Percentiles rank a stretch among this genome's conserved stretches.
Conservation (phyloP, 768 basidiomycete genomes). For the Suillus paluster region DNA sequence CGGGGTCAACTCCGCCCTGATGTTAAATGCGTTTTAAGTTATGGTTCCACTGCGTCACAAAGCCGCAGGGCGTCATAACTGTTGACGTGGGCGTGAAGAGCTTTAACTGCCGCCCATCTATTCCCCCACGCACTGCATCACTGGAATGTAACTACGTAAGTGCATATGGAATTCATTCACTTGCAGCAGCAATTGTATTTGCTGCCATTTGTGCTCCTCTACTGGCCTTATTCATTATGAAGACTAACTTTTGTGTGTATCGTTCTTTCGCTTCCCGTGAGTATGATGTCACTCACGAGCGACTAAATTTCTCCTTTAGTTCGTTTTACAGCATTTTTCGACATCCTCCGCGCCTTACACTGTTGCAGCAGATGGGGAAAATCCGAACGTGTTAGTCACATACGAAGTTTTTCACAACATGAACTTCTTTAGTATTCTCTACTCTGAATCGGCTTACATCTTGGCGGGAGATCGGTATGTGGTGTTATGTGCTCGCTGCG, state of each 20-base stretch:
- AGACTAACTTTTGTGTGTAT: slow-evolving; percentile 31
- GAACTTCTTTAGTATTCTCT: slow-evolving; percentile 43
- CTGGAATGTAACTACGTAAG: slow-evolving; percentile 24
- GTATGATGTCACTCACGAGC: slow-evolving; percentile 1
- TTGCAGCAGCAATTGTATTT: slow-evolving; percentile 38
- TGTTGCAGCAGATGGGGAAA: slow-evolving; percentile 24
- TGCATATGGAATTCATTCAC: slow-evolving; percentile 31
- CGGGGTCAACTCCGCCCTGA: neutral
- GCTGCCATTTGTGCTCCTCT: slow-evolving; percentile 34
- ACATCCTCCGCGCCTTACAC: slow-evolving; percentile 10
- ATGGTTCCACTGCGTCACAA: neutral
- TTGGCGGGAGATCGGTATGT: slow-evolving; percentile 37
- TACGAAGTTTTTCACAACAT: slow-evolving; percentile 38
- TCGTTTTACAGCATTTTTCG: slow-evolving; percentile 13
- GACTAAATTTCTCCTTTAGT: slow-evolving; percentile 17
- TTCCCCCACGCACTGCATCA: neutral
- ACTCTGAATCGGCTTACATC: slow-evolving; percentile 36
- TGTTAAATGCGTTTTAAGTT: neutral
- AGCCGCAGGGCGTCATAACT: neutral
- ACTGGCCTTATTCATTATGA: slow-evolving; percentile 24
- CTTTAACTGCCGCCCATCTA: neutral
- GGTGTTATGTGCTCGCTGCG: neutral
- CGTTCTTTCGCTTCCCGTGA: slow-evolving; percentile 35
- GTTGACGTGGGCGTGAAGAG: neutral
- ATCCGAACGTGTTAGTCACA: slow-evolving; percentile 28